Base-by-base conservation (phyloP, 495 filamentous ascomycete species). In the Penicillium coprophilum region DNA sequence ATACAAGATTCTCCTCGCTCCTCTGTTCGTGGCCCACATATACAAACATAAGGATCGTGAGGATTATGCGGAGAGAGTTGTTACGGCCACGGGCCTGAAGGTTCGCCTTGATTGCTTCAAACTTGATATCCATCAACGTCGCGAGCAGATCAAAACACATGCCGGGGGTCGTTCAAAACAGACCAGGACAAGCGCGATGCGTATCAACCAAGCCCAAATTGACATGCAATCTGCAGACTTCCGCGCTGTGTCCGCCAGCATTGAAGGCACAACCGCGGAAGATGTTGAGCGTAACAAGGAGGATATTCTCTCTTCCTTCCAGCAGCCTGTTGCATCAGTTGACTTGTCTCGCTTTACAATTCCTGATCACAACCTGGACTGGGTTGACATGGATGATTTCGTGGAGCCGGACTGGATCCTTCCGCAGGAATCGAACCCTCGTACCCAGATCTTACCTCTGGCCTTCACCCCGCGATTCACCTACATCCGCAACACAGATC, bases 351-450 rank as follows among this genome's bases (percentile, higher is more conserved):
- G 88, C 28, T 97, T 97, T 68, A 91, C 85, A 1, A 96, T 98
- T 54, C 91, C 92, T 0, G 94, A 98, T 65, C 90, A 92, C 36
- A 94, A 98, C 68, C 83, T 90, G 61, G 87, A 85, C 50, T 98
- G 94, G 94, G 88, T 97, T 64, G 94, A 98, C 68, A 97, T 97
- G 92, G 94, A 98, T 71, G 94, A 98, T 67, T 97, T 97, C 74
- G 91, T 97, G 24, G 94, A 98, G 69, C 78, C 97, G 10, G 94
- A 96, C 67, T 97, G 93, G 92, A 89, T 96, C 55, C 75, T 97
- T 17, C 93, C 94, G 1, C 89, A 89, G 24, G 89, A 94, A 62
- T 87, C 89, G 24, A 92, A 96, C 57, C 94, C 95, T 20, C 87
- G 94, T 53, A 96, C 93, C 1, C 90, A 90, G 63, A 97, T 98